Evolutionary conservation across 179 eudicot species (phyloP).

Genomic region (Beta lomatogona): DNA sequence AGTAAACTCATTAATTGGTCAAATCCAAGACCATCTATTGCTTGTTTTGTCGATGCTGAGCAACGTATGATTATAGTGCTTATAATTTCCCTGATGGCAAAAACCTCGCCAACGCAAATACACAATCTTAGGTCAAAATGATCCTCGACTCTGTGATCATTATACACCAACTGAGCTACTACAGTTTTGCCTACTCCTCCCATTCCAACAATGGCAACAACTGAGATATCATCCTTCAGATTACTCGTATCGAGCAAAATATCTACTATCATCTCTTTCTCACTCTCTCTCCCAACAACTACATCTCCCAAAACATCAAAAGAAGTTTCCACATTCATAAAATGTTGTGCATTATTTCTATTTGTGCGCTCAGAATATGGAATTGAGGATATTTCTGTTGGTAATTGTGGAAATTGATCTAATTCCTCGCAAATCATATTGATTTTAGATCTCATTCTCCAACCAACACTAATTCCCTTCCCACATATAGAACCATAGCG

Average conservation of each 20-base stretch:
- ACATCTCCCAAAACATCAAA: not conserved
- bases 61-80: not conserved
- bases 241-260: constrained; percentile 12
- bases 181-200: constrained; percentile 41
- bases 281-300: constrained; percentile 37
- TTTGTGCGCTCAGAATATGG: no score
- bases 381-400: no score
- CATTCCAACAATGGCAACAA: constrained; percentile 32
- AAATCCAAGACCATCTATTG: not conserved
- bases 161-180: constrained; percentile 32
- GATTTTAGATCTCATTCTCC: not conserved
- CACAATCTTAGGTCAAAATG: constrained; percentile 31
- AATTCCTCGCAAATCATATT: not conserved
- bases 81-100: not conserved
- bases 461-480: not conserved
- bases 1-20: not conserved
- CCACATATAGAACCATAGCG: not conserved
- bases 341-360: no score
- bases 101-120: constrained; percentile 30
- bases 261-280: constrained; percentile 14
- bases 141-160: constrained; percentile 17
- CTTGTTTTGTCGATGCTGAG: not conserved
- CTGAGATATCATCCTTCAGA: not conserved
- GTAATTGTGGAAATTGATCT: no score
- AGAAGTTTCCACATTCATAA: no score